These are phyloP conservation scores for Xylaria sp. DNA, from an alignment of 2,329 filamentous ascomycete species.

Conservation along the genomic window DNA sequence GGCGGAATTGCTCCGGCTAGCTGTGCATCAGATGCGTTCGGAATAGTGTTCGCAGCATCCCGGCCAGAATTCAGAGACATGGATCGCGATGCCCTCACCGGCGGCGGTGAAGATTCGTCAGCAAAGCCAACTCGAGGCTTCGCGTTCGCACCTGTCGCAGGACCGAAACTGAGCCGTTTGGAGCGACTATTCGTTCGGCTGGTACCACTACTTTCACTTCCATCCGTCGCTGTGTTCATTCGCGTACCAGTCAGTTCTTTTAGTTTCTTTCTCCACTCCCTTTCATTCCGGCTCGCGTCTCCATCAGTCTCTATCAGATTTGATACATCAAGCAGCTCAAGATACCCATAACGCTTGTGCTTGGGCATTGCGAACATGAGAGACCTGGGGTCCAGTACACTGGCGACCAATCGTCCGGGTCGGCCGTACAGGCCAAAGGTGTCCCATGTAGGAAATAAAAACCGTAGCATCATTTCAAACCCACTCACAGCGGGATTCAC, in stretches of 20 bases:
- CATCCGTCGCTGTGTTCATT: slow-evolving; percentile 68
- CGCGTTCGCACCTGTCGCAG: slow-evolving; percentile 39
- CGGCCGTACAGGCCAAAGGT: slow-evolving; percentile 91
- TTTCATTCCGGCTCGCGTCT: slow-evolving; percentile 79
- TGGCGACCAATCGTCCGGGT: slow-evolving; percentile 83
- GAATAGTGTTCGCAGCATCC: slow-evolving; percentile 52
- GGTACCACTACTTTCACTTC: slow-evolving; percentile 50
- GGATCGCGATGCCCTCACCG: slow-evolving; percentile 59
- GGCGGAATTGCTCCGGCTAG: slow-evolving; percentile 34
- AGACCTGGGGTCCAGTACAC: slow-evolving; percentile 83
- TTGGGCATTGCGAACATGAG: slow-evolving; percentile 99
- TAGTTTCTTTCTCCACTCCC: slow-evolving; percentile 86
- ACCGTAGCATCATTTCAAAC: slow-evolving; percentile 93
- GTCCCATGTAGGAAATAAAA: slow-evolving; percentile 92
- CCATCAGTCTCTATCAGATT: slow-evolving; percentile 78
- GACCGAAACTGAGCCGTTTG: slow-evolving; percentile 61
- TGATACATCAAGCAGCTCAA: slow-evolving; percentile 86
- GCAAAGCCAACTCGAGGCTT: slow-evolving; percentile 62
- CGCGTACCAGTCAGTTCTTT: slow-evolving; percentile 86
- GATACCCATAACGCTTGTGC: slow-evolving; percentile 83
- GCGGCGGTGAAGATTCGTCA: slow-evolving; percentile 53
- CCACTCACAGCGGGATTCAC: slow-evolving; percentile 88
- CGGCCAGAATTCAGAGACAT: slow-evolving; percentile 51
- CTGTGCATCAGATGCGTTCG: slow-evolving; percentile 56
- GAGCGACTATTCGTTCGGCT: slow-evolving; percentile 64